phyloP scores from a whole-genome alignment of 2,329 filamentous ascomycete genomes.

The Ascochyta clinopodiicola region DNA sequence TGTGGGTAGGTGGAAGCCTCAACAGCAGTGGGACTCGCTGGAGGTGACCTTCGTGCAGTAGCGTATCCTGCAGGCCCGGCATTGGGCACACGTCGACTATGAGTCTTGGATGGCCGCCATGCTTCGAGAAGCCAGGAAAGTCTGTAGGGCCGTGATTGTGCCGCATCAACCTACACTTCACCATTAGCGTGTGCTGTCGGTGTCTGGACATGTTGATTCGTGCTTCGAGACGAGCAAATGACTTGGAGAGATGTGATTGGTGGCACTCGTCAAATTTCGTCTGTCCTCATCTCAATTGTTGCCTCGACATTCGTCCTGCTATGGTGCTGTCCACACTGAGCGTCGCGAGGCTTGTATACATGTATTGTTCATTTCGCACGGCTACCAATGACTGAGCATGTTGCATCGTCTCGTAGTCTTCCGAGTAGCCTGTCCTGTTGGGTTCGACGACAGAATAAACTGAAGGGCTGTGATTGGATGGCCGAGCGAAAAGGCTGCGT shows the following conservation, averaged over 20 bases:
- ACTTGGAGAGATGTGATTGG: no score
- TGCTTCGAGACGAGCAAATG: no score
- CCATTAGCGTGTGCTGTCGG: no score
- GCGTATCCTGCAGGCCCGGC: background rate
- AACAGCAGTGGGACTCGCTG: background rate
- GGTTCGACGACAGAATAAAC: no score
- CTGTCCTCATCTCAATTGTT: no score
- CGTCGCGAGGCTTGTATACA: background rate
- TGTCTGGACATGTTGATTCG: no score
- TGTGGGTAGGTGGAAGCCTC: conserved; percentile 1
- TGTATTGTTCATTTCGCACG: background rate
- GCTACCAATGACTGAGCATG: background rate
- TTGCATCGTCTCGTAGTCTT: no score
- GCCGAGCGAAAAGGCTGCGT: no score
- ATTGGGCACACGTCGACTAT: background rate
- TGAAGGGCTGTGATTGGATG: no score
- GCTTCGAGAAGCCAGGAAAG: background rate
- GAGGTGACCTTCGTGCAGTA: conserved; percentile 1
- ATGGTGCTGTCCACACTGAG: background rate
- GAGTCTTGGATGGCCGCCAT: background rate
- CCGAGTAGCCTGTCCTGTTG: no score
- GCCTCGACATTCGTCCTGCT: background rate
- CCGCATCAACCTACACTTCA: background rate
- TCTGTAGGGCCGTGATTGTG: background rate
- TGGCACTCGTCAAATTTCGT: no score